Evolutionary conservation across 192 early-diverging fungal species (phyloP).

Genomic region (Coemansia umbellata): DNA sequence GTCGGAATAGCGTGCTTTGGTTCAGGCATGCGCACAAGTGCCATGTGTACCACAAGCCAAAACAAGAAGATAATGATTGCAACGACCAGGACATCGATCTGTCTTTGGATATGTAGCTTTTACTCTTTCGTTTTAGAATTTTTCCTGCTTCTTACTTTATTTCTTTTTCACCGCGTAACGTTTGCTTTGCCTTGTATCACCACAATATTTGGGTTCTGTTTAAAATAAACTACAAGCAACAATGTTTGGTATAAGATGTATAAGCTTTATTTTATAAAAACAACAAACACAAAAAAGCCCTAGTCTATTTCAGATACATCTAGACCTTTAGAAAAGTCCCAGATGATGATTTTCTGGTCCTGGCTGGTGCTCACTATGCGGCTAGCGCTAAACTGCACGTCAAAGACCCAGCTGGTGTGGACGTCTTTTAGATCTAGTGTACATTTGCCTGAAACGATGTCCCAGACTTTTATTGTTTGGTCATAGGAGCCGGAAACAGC

Average conservation of each 20-base stretch:
- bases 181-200: no score
- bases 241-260: no score
- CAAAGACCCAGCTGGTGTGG: conserved; percentile 95
- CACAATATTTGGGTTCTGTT: no score
- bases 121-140: no score
- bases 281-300: no score
- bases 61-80: conserved; percentile 24
- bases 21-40: conserved; percentile 86
- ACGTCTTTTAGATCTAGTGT: conserved; percentile 66
- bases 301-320: conserved; percentile 36
- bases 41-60: conserved; percentile 74
- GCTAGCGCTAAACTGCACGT: conserved; percentile 80
- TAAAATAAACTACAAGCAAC: no score
- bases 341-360: conserved; percentile 56
- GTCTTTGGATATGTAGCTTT: no score
- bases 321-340: conserved; percentile 53
- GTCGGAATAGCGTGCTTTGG: conserved; percentile 76
- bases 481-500: conserved; percentile 94
- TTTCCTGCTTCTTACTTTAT: no score
- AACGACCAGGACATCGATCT: not conserved
- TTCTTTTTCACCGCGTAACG: no score
- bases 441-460: conserved; percentile 73
- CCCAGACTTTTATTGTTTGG: conserved; percentile 93
- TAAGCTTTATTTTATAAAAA: no score
- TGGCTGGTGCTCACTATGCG: conserved; percentile 77